Evolutionary conservation across 768 basidiomycete species (phyloP), one percentile per base, ranked within the genome.

Genomic region (Boletus barrowsii): DNA sequence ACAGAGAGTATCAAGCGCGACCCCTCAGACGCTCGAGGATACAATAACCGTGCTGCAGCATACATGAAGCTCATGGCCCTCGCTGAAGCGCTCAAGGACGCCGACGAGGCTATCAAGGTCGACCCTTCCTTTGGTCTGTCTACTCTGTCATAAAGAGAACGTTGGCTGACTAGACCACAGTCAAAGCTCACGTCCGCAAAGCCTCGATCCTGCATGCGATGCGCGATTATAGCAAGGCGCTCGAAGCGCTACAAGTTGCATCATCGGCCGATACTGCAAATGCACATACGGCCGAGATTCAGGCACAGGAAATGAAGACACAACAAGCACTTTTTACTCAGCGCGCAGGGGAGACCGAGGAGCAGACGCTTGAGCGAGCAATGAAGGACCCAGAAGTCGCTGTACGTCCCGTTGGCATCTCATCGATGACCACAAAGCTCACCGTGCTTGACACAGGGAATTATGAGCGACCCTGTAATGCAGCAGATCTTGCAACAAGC

Each of bases 341-440:
- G 68, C 84, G 93, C 15, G 81, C 85, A 18, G 83, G 79, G 41
- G 96, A 99, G 75, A 83, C 84, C 9, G 93, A 98, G 67, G 94
- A 98, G 68, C 83, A 99, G 76, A 92, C 94, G 18, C 76, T 97
- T 58, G 82, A 88, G 63, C 82, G 96, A 47, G 97, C 96, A 9
- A 97, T 98, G 95, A 82, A 93, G 50, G 97, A 99, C 76, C 97
- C 97, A 13, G 97, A 97, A 73, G 81, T 98, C 49, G 90, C 88
- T 60, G 89, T 92, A 75, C 62, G 89, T 79, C 13, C 6, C 47
- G 35, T 53, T 22, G 45, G 7, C 29, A 14, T 22, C 29, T 42
- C 37, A 22, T 15, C 22, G 26, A 41, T 50, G 43, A 39, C 22
- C 29, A 47, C 9, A 15, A 52, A 33, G 29, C 51, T 60, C 7